These are phyloP conservation scores for Erodium chrysanthum DNA, from an alignment of 441 rosid genomes.

Conservation along the genomic window DNA sequence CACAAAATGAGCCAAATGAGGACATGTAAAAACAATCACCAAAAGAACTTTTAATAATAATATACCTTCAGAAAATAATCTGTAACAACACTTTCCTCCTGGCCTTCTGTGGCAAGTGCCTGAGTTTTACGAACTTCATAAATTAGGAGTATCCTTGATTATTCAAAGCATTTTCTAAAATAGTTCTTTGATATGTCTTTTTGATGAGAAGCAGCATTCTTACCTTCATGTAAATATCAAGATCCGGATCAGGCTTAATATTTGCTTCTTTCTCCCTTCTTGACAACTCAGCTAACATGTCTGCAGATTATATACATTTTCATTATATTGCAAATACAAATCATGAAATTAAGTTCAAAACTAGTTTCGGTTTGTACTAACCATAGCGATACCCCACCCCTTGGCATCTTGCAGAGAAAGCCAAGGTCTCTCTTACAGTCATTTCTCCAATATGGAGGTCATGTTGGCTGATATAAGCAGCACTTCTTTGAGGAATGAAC, in stretches of 20 bases:
- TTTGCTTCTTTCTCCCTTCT: constrained; percentile 42
- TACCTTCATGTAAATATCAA: constrained; percentile 58
- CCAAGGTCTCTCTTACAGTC: constrained; percentile 56
- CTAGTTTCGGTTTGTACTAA: constrained; percentile 18
- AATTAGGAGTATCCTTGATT: too few relatives aligned
- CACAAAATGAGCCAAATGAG: too few relatives aligned
- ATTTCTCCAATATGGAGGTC: constrained; percentile 51
- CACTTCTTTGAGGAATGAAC: background rate
- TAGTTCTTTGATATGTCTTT: too few relatives aligned
- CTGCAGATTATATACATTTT: constrained; percentile 18
- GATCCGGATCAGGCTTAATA: constrained; percentile 49
- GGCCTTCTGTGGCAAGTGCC: constrained; percentile 51
- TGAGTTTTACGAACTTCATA: constrained; percentile 5
- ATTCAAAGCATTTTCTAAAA: too few relatives aligned
- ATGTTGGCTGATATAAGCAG: constrained; percentile 34
- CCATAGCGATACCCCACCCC: constrained; percentile 55
- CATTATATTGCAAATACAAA: background rate
- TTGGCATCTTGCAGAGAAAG: constrained; percentile 51
- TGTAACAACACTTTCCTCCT: constrained; percentile 48
- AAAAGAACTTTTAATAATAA: too few relatives aligned
- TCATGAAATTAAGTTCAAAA: too few relatives aligned
- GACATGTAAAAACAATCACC: too few relatives aligned
- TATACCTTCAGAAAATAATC: constrained; percentile 60
- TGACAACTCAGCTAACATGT: constrained; percentile 38
- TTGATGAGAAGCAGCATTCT: background rate